Evolutionary conservation across 306 rosid genomes (phyloP).

Genomic region (Phaseolus lunatus): DNA sequence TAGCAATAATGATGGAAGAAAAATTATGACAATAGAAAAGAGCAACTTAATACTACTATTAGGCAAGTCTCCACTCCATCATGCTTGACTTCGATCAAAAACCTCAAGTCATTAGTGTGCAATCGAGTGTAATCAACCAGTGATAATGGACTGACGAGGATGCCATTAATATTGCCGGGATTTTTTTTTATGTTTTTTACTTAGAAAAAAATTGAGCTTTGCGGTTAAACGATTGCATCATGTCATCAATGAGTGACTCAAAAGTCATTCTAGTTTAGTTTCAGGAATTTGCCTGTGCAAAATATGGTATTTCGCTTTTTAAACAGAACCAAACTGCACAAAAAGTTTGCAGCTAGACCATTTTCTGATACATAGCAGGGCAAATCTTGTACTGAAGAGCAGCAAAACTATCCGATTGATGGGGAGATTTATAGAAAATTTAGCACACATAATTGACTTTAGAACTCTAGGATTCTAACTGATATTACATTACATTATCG

Average conservation of each 20-base stretch:
- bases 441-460: background rate
- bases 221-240: background rate
- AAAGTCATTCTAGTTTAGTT: background rate
- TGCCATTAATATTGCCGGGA: too few relatives aligned
- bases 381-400: background rate
- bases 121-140: background rate
- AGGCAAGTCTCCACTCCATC: slow-evolving; percentile 18
- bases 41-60: background rate
- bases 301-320: background rate
- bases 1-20: too few relatives aligned
- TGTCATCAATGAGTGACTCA: background rate
- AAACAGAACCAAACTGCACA: background rate
- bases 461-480: background rate
- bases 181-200: too few relatives aligned
- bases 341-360: background rate
- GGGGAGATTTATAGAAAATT: background rate
- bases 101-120: background rate
- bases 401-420: background rate
- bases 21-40: too few relatives aligned
- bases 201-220: background rate
- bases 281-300: background rate
- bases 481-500: background rate
- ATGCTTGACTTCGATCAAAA: slow-evolving; percentile 3
- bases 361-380: background rate
- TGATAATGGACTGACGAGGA: background rate